Conservation (phyloP, 495 filamentous ascomycete species). For the Astrocystis sublimbata region DNA sequence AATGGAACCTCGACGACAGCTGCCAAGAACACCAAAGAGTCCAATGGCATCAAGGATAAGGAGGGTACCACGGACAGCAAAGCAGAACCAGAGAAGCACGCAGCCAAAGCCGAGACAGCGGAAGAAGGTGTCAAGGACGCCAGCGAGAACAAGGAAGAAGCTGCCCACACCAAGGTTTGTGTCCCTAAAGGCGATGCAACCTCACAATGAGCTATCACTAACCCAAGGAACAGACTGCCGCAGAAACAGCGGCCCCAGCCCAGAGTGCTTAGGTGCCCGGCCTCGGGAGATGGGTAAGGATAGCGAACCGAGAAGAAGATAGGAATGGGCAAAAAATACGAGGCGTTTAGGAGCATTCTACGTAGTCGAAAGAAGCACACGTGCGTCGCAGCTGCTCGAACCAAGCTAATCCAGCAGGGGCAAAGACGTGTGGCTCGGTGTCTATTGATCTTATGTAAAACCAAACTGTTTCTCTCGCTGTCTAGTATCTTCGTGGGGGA, state of each 20-base stretch:
- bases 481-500: constrained; percentile 16
- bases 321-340: constrained; percentile 10
- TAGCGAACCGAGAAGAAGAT: not conserved
- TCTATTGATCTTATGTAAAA: constrained; percentile 34
- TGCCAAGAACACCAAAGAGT: constrained; percentile 59
- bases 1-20: constrained; percentile 32
- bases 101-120: constrained; percentile 40
- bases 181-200: not conserved
- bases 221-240: constrained; percentile 1
- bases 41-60: constrained; percentile 53
- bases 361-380: constrained; percentile 11
- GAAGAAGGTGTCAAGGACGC: constrained; percentile 33
- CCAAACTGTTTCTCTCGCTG: constrained; percentile 24
- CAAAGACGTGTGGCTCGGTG: constrained; percentile 23
- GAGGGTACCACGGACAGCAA: constrained; percentile 48
- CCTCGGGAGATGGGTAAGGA: not conserved
- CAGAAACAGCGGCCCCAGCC: not conserved
- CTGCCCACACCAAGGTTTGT: constrained; percentile 37
- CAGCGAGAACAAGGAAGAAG: constrained; percentile 32
- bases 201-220: not conserved
- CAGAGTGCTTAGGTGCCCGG: not conserved
- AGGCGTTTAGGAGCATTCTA: constrained; percentile 19
- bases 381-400: not conserved
- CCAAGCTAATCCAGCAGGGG: too few species aligned
- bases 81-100: constrained; percentile 38